Conservation (phyloP, 225 moss, liverwort and hornwort genomes). For the Climacium dendroides region DNA sequence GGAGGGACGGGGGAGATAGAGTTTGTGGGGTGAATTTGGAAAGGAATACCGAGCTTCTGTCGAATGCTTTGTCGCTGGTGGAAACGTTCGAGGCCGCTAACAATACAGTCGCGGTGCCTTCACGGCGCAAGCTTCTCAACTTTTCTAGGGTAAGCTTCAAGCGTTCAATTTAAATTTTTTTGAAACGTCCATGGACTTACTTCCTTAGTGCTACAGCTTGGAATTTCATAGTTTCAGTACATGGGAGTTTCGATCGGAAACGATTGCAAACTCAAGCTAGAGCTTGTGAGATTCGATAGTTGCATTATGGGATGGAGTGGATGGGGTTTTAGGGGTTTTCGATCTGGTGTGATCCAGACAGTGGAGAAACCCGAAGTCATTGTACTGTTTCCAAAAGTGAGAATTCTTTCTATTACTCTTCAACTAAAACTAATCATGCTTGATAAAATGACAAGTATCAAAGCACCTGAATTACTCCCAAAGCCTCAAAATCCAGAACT, state of each 20-base stretch:
- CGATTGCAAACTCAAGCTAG: not conserved
- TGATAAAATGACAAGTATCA: not conserved
- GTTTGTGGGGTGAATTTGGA: not conserved
- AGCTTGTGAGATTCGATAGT: not conserved
- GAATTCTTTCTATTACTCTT: not conserved
- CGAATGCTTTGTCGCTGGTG: conserved; percentile 15
- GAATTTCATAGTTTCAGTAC: not conserved
- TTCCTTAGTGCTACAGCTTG: not conserved
- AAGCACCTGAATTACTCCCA: not conserved
- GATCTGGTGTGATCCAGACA: not conserved
- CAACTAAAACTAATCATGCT: not conserved
- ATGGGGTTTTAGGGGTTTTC: not conserved
- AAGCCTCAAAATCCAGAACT: not conserved
- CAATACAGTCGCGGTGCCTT: not conserved
- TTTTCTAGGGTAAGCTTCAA: not conserved
- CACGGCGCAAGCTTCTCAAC: conserved; percentile 4
- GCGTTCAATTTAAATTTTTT: not conserved
- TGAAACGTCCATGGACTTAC: not conserved
- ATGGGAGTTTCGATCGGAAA: not conserved
- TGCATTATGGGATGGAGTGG: not conserved
- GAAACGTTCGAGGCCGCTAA: not conserved
- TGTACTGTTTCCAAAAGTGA: not conserved
- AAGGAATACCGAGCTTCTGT: conserved; percentile 15
- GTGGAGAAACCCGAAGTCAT: not conserved
- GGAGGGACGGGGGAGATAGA: not conserved